Evolutionary conservation across 176 grass and related monocot genomes (phyloP).

Genomic region (Echinochloa phyllopogon): DNA sequence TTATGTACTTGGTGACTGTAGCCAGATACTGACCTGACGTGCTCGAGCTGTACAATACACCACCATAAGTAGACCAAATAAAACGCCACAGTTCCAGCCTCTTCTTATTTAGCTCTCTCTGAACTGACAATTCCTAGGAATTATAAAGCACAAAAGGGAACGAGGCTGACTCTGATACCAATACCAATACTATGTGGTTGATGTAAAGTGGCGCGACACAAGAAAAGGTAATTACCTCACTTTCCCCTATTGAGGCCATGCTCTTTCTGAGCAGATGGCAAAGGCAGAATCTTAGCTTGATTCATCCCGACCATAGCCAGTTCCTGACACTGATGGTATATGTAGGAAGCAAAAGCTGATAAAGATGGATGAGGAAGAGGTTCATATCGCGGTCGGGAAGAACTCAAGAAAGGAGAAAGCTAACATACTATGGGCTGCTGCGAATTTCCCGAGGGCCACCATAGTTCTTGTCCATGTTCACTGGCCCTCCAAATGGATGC

Average conservation of each 20-base stretch:
- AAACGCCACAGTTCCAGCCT: not conserved
- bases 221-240: slow-evolving; percentile 39
- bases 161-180: slow-evolving; percentile 1
- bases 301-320: no score
- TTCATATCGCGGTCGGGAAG: slow-evolving; percentile 55
- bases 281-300: slow-evolving; percentile 26
- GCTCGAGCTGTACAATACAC: not conserved
- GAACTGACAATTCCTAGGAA: slow-evolving; percentile 39
- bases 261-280: slow-evolving; percentile 14
- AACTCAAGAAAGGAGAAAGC: slow-evolving; percentile 55
- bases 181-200: slow-evolving; percentile 25
- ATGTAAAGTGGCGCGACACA: slow-evolving; percentile 13
- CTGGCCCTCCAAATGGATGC: slow-evolving; percentile 71
- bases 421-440: slow-evolving; percentile 55
- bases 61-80: slow-evolving; percentile 11
- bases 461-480: slow-evolving; percentile 66
- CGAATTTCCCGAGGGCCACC: slow-evolving; percentile 53
- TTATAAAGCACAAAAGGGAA: slow-evolving; percentile 20
- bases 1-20: not conserved
- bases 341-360: slow-evolving; percentile 32
- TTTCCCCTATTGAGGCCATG: slow-evolving; percentile 9
- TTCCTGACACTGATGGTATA: slow-evolving; percentile 3
- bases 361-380: slow-evolving; percentile 50
- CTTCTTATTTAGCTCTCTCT: slow-evolving; percentile 13
- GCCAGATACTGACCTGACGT: slow-evolving; percentile 18